A percentile compares a stretch with the other conserved stretches of the same genome.
phyloP scores from a whole-genome alignment of 192 early-diverging fungal species.

The Coemansia sp. region DNA sequence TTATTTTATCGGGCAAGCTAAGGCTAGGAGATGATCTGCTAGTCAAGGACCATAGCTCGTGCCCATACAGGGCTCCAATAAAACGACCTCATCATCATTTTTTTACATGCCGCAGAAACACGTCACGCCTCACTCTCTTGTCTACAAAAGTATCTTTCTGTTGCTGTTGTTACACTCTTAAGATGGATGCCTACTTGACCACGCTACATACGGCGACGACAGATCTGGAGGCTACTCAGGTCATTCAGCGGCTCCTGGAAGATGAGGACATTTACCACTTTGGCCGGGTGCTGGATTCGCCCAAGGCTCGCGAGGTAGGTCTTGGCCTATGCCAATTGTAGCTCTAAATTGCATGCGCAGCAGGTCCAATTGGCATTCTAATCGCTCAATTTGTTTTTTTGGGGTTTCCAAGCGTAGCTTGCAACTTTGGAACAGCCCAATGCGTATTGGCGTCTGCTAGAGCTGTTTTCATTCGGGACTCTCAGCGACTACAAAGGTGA shows the following conservation, averaged over 20 bases:
- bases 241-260: conserved; percentile 24
- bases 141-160: background rate
- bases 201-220: background rate
- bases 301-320: conserved; percentile 26
- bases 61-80: too few species aligned
- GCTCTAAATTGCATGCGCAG: background rate
- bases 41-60: too few species aligned
- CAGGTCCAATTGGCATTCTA: background rate
- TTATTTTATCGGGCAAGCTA: too few species aligned
- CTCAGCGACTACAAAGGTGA: conserved; percentile 32
- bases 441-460: conserved; percentile 25
- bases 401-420: conserved; percentile 16
- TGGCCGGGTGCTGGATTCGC: conserved; percentile 34
- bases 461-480: conserved; percentile 38
- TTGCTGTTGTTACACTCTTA: background rate
- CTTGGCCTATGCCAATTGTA: background rate
- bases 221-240: background rate
- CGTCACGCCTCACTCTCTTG: too few species aligned
- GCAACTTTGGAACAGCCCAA: conserved; percentile 15
- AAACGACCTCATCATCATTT: too few species aligned
- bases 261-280: conserved; percentile 39
- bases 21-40: too few species aligned
- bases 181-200: conserved; percentile 1
- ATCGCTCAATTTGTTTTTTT: background rate
- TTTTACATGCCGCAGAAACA: too few species aligned